phyloP scores from a whole-genome alignment of 768 basidiomycete species.

The Filobasidium floriforme region DNA sequence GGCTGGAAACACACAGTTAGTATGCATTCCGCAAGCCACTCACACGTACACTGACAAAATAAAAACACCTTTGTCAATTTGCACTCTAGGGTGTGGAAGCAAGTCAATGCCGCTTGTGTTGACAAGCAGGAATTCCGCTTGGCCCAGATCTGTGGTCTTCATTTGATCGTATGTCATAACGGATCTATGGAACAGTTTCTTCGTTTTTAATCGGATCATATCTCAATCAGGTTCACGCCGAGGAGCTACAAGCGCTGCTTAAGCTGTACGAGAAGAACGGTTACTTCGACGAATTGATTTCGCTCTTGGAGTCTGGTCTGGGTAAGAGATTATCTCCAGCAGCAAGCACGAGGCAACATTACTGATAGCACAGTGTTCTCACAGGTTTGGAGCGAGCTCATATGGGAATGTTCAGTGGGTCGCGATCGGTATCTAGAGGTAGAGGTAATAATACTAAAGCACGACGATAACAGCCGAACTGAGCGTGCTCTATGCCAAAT shows the following conservation, averaged over 20 bases:
- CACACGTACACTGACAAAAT: neutral
- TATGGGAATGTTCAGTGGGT: slow-evolving; percentile 46
- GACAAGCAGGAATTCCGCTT: slow-evolving; percentile 95
- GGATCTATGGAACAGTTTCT: slow-evolving; percentile 10
- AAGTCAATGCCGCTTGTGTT: slow-evolving; percentile 95
- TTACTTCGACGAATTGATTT: slow-evolving; percentile 87
- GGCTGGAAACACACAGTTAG: slow-evolving; percentile 95
- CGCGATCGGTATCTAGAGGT: neutral
- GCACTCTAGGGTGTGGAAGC: slow-evolving; percentile 88
- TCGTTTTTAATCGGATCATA: neutral
- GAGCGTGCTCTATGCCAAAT: slow-evolving; percentile 85
- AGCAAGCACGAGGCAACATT: neutral
- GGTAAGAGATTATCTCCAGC: slow-evolving; percentile 48
- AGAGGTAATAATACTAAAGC: no score
- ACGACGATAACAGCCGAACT: slow-evolving; percentile 58
- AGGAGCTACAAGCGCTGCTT: slow-evolving; percentile 53
- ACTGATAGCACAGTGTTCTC: neutral
- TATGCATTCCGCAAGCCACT: slow-evolving; percentile 19
- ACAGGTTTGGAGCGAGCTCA: slow-evolving; percentile 77
- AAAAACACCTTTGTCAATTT: neutral
- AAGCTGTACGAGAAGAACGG: slow-evolving; percentile 82
- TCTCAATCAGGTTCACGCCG: slow-evolving; percentile 32
- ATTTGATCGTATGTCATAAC: slow-evolving; percentile 85
- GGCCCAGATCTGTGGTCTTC: slow-evolving; percentile 97
- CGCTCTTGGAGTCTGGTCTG: slow-evolving; percentile 84